phyloP scores from a whole-genome alignment of 345 rosid genomes.

The Angophora floribunda region DNA sequence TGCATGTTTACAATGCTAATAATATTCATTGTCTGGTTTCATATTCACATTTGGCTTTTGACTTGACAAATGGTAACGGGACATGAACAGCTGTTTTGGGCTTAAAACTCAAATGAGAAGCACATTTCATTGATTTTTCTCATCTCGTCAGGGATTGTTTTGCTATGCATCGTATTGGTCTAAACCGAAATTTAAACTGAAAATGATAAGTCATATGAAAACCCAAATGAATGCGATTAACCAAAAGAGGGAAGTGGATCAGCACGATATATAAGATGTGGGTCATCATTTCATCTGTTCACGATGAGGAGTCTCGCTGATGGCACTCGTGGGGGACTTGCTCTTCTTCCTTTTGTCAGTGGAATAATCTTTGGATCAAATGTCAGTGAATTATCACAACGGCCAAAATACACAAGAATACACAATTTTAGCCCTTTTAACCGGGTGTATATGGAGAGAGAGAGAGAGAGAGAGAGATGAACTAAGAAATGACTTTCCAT shows the following conservation, averaged over 20 bases:
- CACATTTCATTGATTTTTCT: background rate
- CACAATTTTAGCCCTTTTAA: background rate
- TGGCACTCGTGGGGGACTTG: background rate
- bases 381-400: background rate
- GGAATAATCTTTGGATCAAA: background rate
- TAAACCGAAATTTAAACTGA: background rate
- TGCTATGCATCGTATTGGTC: background rate
- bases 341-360: background rate
- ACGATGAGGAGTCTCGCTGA: background rate
- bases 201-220: background rate
- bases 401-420: background rate
- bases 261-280: background rate
- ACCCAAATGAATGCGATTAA: background rate
- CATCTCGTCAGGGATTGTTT: background rate
- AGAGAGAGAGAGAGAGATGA: background rate
- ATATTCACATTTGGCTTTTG: background rate
- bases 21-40: background rate
- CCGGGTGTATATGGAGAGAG: background rate
- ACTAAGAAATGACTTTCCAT: background rate
- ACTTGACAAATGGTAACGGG: background rate
- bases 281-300: background rate
- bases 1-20: background rate
- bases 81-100: background rate
- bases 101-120: background rate
- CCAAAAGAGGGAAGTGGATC: background rate